These are phyloP conservation scores for Juglanconis oblonga DNA, from an alignment of 2,329 filamentous ascomycete genomes.

Conservation along the genomic window DNA sequence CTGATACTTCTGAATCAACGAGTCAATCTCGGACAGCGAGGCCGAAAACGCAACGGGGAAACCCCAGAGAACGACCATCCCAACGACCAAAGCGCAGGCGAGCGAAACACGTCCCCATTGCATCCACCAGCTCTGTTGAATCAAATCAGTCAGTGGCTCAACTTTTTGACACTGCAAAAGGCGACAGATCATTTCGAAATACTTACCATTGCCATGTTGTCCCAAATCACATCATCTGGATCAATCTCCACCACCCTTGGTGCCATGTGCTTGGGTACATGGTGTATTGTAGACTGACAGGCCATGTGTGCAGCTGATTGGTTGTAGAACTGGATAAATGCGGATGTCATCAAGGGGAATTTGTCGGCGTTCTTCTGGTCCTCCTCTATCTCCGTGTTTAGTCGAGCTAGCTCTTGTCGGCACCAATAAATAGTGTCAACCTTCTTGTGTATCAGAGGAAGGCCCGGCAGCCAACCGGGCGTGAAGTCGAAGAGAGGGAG, in stretches of 20 bases:
- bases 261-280: constrained; percentile 89
- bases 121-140: constrained; percentile 72
- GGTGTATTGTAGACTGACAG: constrained; percentile 86
- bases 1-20: constrained; percentile 59
- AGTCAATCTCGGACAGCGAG: constrained; percentile 72
- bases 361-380: constrained; percentile 84
- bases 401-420: constrained; percentile 76
- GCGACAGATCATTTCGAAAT: background rate
- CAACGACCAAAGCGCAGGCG: constrained; percentile 63
- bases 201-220: constrained; percentile 81
- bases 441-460: constrained; percentile 82
- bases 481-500: constrained; percentile 59
- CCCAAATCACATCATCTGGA: constrained; percentile 90
- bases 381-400: constrained; percentile 88
- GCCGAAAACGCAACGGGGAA: constrained; percentile 88
- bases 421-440: constrained; percentile 95
- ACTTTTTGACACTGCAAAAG: background rate
- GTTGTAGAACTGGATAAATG: constrained; percentile 98
- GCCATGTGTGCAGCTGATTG: constrained; percentile 98
- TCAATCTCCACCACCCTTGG: constrained; percentile 91
- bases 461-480: constrained; percentile 67
- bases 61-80: constrained; percentile 84
- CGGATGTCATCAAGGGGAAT: constrained; percentile 90
- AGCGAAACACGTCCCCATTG: constrained; percentile 70
- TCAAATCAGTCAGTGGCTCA: background rate